phyloP scores from a whole-genome alignment of 345 rosid genomes.

The Crucihimalaya himalaica region DNA sequence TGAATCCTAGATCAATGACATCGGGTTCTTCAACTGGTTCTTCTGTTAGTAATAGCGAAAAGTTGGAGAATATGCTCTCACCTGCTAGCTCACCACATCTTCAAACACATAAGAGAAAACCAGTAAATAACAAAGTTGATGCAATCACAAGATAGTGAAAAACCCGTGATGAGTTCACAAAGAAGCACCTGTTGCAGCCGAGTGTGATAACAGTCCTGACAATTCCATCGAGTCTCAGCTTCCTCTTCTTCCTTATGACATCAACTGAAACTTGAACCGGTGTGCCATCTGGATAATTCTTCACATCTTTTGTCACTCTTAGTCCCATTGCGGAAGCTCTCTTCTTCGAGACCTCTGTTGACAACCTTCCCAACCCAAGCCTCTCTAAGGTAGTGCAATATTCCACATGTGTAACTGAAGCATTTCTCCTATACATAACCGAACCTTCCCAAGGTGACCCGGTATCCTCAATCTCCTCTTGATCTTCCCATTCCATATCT shows the following conservation, averaged over 20 bases:
- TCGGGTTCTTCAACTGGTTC: conserved; percentile 77
- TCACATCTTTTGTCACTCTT: conserved; percentile 82
- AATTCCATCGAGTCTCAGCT: conserved; percentile 89
- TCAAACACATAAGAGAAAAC: conserved; percentile 25
- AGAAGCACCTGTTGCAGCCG: conserved; percentile 70
- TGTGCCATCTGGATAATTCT: conserved; percentile 82
- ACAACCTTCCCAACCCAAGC: conserved; percentile 76
- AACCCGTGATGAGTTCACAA: neutral
- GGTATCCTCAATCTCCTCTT: conserved; percentile 48
- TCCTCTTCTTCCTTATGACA: conserved; percentile 70
- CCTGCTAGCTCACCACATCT: conserved; percentile 82
- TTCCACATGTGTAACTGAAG: conserved; percentile 70
- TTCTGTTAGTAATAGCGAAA: conserved; percentile 67
- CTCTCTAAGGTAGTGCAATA: conserved; percentile 93
- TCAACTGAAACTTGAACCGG: conserved; percentile 92
- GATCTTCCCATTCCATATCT: conserved; percentile 63
- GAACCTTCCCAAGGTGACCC: conserved; percentile 96
- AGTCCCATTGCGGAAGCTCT: conserved; percentile 87
- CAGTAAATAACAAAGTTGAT: neutral
- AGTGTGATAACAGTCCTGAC: conserved; percentile 78
- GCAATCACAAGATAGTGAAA: neutral
- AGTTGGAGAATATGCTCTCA: conserved; percentile 71
- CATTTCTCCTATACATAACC: conserved; percentile 69
- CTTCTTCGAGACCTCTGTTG: conserved; percentile 63
- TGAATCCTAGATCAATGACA: conserved; percentile 54